phyloP scores from a whole-genome alignment of 805 yeast genomes.

The Gaillardinia entomophila region DNA sequence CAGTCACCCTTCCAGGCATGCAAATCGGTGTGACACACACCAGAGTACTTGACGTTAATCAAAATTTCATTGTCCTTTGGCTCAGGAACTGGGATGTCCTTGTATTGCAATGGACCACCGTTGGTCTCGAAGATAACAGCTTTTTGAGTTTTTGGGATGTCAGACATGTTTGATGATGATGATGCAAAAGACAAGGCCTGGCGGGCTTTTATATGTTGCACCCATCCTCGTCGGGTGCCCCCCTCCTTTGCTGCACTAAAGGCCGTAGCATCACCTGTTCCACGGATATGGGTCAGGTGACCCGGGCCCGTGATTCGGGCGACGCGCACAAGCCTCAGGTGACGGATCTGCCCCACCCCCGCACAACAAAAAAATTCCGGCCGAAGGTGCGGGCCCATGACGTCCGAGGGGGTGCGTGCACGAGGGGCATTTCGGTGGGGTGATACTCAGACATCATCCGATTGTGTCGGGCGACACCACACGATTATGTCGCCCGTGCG shows the following conservation, averaged over 20 bases:
- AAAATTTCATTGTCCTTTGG: constrained; percentile 38
- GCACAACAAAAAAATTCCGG: no score
- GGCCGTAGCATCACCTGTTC: background rate
- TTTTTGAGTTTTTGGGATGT: constrained; percentile 36
- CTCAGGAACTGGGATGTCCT: constrained; percentile 34
- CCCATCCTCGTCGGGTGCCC: no score
- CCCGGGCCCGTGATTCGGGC: constrained; percentile 74
- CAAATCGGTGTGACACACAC: constrained; percentile 43
- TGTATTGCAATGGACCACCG: constrained; percentile 37
- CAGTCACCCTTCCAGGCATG: constrained; percentile 46
- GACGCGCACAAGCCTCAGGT: no score
- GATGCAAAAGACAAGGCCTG: background rate
- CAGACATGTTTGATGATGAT: background rate
- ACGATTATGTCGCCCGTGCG: constrained; percentile 75
- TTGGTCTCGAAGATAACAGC: constrained; percentile 38
- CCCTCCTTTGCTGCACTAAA: no score
- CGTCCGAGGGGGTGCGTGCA: no score
- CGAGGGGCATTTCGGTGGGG: no score
- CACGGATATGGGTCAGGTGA: constrained; percentile 24
- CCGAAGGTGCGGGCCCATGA: no score
- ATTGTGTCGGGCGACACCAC: constrained; percentile 33
- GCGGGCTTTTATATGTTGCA: background rate
- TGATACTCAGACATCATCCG: no score
- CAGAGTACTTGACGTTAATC: constrained; percentile 40
- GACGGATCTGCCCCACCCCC: no score